Percentiles rank a stretch among this genome's conserved stretches.
Evolutionary conservation across 441 rosid species (phyloP).

Genomic region (Syzygium syzygioides): DNA sequence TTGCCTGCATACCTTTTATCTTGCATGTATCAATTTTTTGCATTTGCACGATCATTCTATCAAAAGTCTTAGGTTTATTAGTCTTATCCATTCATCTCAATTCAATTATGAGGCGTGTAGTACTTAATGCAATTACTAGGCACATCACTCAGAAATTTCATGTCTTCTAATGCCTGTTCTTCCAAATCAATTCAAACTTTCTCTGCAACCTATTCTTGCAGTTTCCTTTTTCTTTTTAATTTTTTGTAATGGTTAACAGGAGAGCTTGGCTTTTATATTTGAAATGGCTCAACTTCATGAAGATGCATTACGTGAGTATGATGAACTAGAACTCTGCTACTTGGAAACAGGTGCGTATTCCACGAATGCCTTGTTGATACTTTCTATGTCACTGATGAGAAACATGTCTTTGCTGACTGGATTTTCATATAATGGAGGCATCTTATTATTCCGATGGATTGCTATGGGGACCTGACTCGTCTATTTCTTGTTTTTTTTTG

Average conservation of each 20-base stretch:
- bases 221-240: constrained; percentile 5
- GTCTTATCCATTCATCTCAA: not conserved
- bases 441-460: not conserved
- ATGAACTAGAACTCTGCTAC: constrained; percentile 95
- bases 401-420: not conserved
- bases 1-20: not conserved
- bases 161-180: constrained; percentile 7
- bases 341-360: constrained; percentile 72
- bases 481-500: not conserved
- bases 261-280: constrained; percentile 99
- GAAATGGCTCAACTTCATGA: constrained; percentile 98
- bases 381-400: not conserved
- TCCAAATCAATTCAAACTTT: constrained; percentile 7
- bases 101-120: not conserved
- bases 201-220: constrained; percentile 1
- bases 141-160: constrained; percentile 6
- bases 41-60: not conserved
- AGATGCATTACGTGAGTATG: constrained; percentile 96
- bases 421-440: not conserved
- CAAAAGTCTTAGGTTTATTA: not conserved
- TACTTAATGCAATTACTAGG: constrained; percentile 4
- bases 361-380: not conserved
- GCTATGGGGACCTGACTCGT: not conserved
- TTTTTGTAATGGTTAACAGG: constrained; percentile 43
- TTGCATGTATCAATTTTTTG: not conserved